phyloP scores from a whole-genome alignment of 139 green algal species.

The Chlamydomonas sphaeroides region DNA sequence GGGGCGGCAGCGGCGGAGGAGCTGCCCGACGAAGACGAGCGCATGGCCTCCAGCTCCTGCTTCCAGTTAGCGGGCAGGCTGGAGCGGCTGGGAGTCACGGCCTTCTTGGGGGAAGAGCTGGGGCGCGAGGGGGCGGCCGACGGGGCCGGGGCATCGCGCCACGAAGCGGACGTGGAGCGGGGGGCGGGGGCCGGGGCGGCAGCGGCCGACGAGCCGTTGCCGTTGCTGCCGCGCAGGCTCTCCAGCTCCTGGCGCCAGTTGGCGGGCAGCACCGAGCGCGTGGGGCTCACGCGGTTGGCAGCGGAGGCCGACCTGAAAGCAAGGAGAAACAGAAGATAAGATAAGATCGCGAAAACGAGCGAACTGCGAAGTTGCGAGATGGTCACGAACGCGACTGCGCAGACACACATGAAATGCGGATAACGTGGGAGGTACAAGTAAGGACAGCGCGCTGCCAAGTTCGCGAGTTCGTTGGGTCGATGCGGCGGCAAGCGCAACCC shows the following conservation, averaged over 20 bases:
- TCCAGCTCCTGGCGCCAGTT: slow-evolving; percentile 42
- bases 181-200: not conserved
- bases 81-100: slow-evolving; percentile 12
- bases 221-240: slow-evolving; percentile 13
- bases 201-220: not conserved
- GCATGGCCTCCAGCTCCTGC: slow-evolving; percentile 38
- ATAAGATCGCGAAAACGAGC: not conserved
- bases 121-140: not conserved
- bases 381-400: too few species aligned
- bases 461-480: too few species aligned
- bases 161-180: slow-evolving; percentile 26
- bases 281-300: slow-evolving; percentile 22
- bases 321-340: not conserved
- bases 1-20: not conserved
- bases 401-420: too few species aligned
- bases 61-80: slow-evolving; percentile 33
- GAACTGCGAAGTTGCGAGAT: too few species aligned
- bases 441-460: too few species aligned
- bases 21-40: not conserved
- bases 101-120: not conserved
- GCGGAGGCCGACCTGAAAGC: not conserved
- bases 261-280: slow-evolving; percentile 32
- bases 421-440: too few species aligned
- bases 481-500: too few species aligned
- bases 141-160: slow-evolving; percentile 11